A percentile compares a stretch with the other conserved stretches of the same genome.
Evolutionary conservation across 2,329 filamentous ascomycete genomes (phyloP).

Genomic region (Purpureocillium takamizusanense): DNA sequence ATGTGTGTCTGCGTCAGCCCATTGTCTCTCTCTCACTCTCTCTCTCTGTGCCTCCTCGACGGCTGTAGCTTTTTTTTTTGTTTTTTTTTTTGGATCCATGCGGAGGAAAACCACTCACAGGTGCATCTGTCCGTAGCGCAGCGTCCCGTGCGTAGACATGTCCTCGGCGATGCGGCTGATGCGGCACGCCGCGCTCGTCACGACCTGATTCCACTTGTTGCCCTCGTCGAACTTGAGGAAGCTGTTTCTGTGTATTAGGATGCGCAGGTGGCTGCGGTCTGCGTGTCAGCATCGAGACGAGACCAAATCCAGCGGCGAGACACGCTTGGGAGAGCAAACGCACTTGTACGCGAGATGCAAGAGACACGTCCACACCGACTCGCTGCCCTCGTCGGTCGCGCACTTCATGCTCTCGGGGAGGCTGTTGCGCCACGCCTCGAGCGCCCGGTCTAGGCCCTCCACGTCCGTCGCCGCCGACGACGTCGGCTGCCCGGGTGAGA

Average conservation of each 20-base stretch:
- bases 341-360: conserved; percentile 29
- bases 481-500: conserved; percentile 21
- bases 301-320: not conserved
- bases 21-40: too few species aligned
- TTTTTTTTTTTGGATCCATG: too few species aligned
- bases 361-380: conserved; percentile 25
- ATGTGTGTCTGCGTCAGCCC: not conserved
- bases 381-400: conserved; percentile 20
- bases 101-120: conserved; percentile 13
- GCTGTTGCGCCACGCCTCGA: conserved; percentile 24
- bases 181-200: conserved; percentile 21
- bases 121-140: conserved; percentile 28
- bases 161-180: conserved; percentile 28
- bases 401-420: conserved; percentile 20
- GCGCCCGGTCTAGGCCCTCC: conserved; percentile 15
- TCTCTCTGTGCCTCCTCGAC: too few species aligned
- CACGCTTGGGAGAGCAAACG: not conserved
- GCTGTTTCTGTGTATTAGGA: conserved; percentile 24
- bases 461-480: conserved; percentile 18
- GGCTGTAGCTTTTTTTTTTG: too few species aligned
- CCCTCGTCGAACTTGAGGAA: conserved; percentile 19
- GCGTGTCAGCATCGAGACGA: not conserved
- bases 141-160: conserved; percentile 23
- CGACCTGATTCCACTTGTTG: conserved; percentile 17
- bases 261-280: conserved; percentile 20